phyloP scores from a whole-genome alignment of 441 rosid species.

The Biscutella laevigata region DNA sequence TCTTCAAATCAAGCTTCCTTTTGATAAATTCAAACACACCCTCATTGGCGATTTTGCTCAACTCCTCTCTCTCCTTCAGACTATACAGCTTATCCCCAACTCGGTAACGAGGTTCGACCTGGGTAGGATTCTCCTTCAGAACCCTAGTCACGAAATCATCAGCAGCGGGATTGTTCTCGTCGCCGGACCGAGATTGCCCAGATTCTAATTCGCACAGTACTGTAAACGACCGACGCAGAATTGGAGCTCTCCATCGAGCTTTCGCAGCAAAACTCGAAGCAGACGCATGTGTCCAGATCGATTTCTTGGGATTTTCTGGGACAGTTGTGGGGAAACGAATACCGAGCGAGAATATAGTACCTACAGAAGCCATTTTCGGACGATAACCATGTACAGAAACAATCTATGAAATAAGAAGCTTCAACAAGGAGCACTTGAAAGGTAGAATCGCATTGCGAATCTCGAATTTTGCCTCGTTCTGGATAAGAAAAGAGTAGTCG shows the following conservation, averaged over 20 bases:
- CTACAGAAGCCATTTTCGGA: constrained; percentile 41
- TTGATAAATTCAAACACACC: constrained; percentile 38
- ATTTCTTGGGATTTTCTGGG: constrained; percentile 2
- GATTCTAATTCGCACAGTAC: constrained; percentile 44
- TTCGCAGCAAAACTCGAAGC: constrained; percentile 26
- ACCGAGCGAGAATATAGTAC: constrained; percentile 38
- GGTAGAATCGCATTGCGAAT: background rate
- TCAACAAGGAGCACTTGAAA: background rate
- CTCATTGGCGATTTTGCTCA: constrained; percentile 32
- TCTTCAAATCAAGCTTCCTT: constrained; percentile 39
- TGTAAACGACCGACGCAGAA: constrained; percentile 41
- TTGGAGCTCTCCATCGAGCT: constrained; percentile 29
- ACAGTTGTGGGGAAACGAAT: constrained; percentile 35
- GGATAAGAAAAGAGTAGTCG: constrained; percentile 6
- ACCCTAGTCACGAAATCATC: constrained; percentile 77
- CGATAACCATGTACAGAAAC: constrained; percentile 6
- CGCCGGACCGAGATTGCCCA: constrained; percentile 16
- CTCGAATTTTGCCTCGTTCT: background rate
- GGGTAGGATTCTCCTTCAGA: constrained; percentile 85
- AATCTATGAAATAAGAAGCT: no score
- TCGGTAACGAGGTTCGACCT: constrained; percentile 61
- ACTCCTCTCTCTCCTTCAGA: constrained; percentile 48
- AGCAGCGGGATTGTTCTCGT: constrained; percentile 19
- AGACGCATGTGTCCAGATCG: constrained; percentile 14
- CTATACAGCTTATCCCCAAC: constrained; percentile 52